Evolutionary conservation across 352 stramenopile species (phyloP).

Genomic region (Phytophthora melonis): DNA sequence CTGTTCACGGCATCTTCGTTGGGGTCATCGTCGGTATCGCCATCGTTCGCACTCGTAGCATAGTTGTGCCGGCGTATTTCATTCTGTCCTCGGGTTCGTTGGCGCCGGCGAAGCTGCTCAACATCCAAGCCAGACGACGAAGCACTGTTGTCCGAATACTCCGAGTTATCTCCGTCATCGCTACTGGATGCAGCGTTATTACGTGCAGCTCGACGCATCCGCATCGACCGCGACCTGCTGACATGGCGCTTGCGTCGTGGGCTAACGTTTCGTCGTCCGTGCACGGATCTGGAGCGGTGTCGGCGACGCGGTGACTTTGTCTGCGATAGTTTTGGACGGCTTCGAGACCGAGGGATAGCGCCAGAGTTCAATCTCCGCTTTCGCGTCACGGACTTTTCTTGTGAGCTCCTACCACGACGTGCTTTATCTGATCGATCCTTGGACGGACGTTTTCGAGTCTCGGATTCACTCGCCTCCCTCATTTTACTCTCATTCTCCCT

Average conservation of each 20-base stretch:
- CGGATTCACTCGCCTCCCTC: slow-evolving; percentile 11
- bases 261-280: slow-evolving; percentile 10
- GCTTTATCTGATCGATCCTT: slow-evolving; percentile 6
- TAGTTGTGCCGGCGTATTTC: slow-evolving; percentile 7
- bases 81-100: slow-evolving; percentile 26
- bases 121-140: slow-evolving; percentile 59
- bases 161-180: slow-evolving; percentile 6
- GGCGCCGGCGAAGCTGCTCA: slow-evolving; percentile 42
- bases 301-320: slow-evolving; percentile 9
- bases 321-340: slow-evolving; percentile 8
- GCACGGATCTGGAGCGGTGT: slow-evolving; percentile 6
- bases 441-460: background rate
- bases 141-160: slow-evolving; percentile 24
- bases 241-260: slow-evolving; percentile 15
- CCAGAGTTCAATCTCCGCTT: slow-evolving; percentile 11
- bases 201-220: slow-evolving; percentile 7
- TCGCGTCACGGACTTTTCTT: slow-evolving; percentile 1
- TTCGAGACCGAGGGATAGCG: slow-evolving; percentile 9
- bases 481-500: slow-evolving; percentile 31
- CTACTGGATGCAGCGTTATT: slow-evolving; percentile 4
- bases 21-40: slow-evolving; percentile 11
- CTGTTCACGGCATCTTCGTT: slow-evolving; percentile 5
- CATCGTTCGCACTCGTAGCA: slow-evolving; percentile 3
- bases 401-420: slow-evolving; percentile 4
- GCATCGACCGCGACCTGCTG: slow-evolving; percentile 19